A percentile compares a stretch with the other conserved stretches of the same genome.
Evolutionary conservation across 2,329 filamentous ascomycete species (phyloP).

Genomic region (Talaromyces marneffei): DNA sequence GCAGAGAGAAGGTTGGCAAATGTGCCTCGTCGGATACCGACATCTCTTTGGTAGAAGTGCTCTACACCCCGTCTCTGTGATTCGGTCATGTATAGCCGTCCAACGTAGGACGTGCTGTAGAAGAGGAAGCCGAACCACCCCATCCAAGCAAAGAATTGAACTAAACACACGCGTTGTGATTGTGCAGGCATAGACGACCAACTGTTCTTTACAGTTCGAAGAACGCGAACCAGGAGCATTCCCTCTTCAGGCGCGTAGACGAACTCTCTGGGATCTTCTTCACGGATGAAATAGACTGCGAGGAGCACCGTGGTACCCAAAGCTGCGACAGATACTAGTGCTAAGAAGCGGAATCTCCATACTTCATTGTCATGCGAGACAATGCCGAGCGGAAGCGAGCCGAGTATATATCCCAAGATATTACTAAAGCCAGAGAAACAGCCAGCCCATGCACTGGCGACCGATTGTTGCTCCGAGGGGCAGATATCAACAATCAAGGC

Average conservation of each 20-base stretch:
- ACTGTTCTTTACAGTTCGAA: not conserved
- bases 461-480: not conserved
- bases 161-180: not conserved
- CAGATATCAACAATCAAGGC: not conserved
- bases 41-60: too few species aligned
- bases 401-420: not conserved
- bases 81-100: too few species aligned
- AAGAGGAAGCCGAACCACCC: not conserved
- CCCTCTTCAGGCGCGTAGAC: not conserved
- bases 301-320: not conserved
- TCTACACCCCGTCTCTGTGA: too few species aligned
- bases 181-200: not conserved
- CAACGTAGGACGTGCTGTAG: not conserved
- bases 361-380: not conserved
- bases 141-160: not conserved
- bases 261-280: not conserved
- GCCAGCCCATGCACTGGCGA: not conserved
- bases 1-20: too few species aligned
- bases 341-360: not conserved
- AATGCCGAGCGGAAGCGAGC: not conserved
- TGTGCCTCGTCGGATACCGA: too few species aligned
- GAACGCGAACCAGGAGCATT: not conserved
- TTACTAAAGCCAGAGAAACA: not conserved
- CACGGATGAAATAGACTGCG: too few species aligned
- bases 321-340: not conserved